Conservation (phyloP, 2,329 filamentous ascomycete genomes). For the Trichoderma sp. region DNA sequence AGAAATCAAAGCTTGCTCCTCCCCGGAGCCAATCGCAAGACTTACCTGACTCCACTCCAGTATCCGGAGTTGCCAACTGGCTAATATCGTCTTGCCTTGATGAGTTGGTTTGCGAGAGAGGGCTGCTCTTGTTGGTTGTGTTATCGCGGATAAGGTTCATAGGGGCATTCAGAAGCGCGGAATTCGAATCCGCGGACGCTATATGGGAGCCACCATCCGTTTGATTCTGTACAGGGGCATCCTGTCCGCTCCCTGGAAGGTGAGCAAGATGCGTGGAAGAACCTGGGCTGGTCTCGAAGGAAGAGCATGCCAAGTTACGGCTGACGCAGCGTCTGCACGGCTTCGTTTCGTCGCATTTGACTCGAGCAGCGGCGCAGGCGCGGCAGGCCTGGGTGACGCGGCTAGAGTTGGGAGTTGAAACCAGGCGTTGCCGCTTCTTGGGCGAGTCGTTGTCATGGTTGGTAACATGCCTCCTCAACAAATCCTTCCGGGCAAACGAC, state of each 20-base stretch:
- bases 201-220: background rate
- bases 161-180: constrained; percentile 29
- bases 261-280: constrained; percentile 49
- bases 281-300: constrained; percentile 41
- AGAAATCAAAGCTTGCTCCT: background rate
- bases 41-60: constrained; percentile 36
- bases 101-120: constrained; percentile 31
- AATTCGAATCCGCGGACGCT: constrained; percentile 28
- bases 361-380: constrained; percentile 53
- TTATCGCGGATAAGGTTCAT: constrained; percentile 28
- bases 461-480: constrained; percentile 54
- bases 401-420: constrained; percentile 47
- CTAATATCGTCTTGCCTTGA: constrained; percentile 36
- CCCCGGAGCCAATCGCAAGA: background rate
- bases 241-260: constrained; percentile 42
- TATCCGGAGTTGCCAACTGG: constrained; percentile 41
- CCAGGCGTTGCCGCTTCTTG: constrained; percentile 49
- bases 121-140: constrained; percentile 32
- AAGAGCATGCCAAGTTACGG: constrained; percentile 49
- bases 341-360: constrained; percentile 58
- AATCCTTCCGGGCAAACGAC: constrained; percentile 55
- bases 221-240: constrained; percentile 27
- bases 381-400: constrained; percentile 57
- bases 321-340: constrained; percentile 54
- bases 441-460: constrained; percentile 54